Evolutionary conservation across 441 rosid species (phyloP).

Genomic region (Cnidoscolus chayamansa): DNA sequence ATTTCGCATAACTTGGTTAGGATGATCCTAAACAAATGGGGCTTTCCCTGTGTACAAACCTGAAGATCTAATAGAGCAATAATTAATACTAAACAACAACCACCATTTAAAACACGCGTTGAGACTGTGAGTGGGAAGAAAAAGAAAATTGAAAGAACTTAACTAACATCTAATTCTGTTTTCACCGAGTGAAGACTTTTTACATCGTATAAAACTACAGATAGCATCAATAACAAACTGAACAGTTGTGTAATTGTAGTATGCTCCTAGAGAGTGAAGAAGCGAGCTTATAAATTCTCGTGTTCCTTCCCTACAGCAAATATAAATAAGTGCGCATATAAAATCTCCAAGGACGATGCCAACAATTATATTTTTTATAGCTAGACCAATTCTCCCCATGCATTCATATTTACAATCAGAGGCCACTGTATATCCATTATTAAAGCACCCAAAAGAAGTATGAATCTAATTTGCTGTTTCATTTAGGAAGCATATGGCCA

Average conservation of each 20-base stretch:
- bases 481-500: conserved; percentile 18
- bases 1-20: not conserved
- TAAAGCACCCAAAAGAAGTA: conserved; percentile 14
- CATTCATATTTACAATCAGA: conserved; percentile 30
- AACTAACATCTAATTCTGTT: not conserved
- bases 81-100: not conserved
- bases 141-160: no score
- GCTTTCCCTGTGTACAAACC: not conserved
- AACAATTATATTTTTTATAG: not conserved
- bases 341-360: not conserved
- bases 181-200: not conserved
- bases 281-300: not conserved
- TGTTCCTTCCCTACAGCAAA: not conserved
- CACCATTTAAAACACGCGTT: no score
- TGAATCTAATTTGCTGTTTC: conserved; percentile 26
- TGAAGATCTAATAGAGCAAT: not conserved
- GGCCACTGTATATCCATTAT: conserved; percentile 22
- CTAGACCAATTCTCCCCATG: conserved; percentile 5
- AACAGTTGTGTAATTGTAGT: not conserved
- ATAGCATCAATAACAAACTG: not conserved
- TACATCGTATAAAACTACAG: not conserved
- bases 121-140: no score
- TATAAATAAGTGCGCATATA: not conserved
- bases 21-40: not conserved
- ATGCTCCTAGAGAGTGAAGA: not conserved